Percentiles rank a stretch among this genome's conserved stretches.
phyloP scores from a whole-genome alignment of 2,329 filamentous ascomycete genomes.

The Cladosporium halotolerans region DNA sequence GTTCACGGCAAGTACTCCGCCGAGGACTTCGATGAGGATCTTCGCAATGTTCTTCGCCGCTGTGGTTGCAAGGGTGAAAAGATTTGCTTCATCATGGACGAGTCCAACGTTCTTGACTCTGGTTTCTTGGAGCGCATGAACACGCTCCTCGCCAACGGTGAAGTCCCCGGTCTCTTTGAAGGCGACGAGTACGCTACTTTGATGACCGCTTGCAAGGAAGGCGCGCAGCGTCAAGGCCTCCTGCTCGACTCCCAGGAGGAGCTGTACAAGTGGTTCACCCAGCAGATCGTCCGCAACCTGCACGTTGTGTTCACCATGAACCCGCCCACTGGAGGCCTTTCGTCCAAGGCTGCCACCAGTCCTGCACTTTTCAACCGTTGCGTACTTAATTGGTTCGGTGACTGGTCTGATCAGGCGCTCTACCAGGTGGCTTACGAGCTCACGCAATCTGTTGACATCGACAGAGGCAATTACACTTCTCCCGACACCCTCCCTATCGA shows the following conservation, averaged over 20 bases:
- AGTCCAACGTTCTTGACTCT: slow-evolving; percentile 96
- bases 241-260: slow-evolving; percentile 97
- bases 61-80: slow-evolving; percentile 98
- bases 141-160: slow-evolving; percentile 95
- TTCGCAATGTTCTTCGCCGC: slow-evolving; percentile 85
- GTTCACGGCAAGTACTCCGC: slow-evolving; percentile 97
- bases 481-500: slow-evolving; percentile 91
- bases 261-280: slow-evolving; percentile 99
- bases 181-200: slow-evolving; percentile 97
- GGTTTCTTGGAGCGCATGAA: slow-evolving; percentile 99
- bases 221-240: slow-evolving; percentile 89
- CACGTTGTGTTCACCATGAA: slow-evolving; percentile 99
- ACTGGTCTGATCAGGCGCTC: slow-evolving; percentile 98
- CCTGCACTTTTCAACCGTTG: slow-evolving; percentile 98
- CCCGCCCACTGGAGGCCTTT: slow-evolving; percentile 87
- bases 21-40: slow-evolving; percentile 97
- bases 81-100: slow-evolving; percentile 99
- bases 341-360: slow-evolving; percentile 94
- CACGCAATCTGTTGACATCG: slow-evolving; percentile 91
- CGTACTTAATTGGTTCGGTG: slow-evolving; percentile 98
- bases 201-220: slow-evolving; percentile 99
- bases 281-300: slow-evolving; percentile 97
- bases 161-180: slow-evolving; percentile 96
- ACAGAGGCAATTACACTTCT: slow-evolving; percentile 75
- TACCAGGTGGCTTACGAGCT: slow-evolving; percentile 97